Evolutionary conservation across 75 land plant species (phyloP).

Genomic region (Pinus taeda): DNA sequence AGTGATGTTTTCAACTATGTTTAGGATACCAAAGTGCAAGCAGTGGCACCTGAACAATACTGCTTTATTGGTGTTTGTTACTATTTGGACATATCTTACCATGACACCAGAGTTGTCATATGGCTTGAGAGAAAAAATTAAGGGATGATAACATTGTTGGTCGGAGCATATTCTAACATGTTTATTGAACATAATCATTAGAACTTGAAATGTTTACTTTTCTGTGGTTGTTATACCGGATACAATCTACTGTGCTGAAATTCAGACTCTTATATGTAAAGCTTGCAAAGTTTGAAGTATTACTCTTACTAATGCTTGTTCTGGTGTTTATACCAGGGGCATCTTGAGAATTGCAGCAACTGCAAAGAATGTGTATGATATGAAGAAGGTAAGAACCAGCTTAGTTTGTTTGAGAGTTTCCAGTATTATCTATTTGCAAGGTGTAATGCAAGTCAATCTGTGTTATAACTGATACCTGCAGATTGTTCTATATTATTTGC

Average conservation of each 20-base stretch:
- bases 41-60: too few relatives aligned
- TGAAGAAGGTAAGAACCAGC: neutral
- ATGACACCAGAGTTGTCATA: too few relatives aligned
- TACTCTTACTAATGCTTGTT: neutral
- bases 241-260: too few relatives aligned
- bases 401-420: neutral
- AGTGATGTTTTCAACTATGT: too few relatives aligned
- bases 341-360: neutral
- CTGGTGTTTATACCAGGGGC: slow-evolving; percentile 7
- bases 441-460: neutral
- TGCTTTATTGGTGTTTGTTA: too few relatives aligned
- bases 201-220: too few relatives aligned
- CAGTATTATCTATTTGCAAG: neutral
- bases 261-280: neutral
- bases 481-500: neutral
- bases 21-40: too few relatives aligned
- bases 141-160: too few relatives aligned
- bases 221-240: neutral
- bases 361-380: slow-evolving; percentile 9
- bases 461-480: neutral
- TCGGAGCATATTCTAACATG: too few relatives aligned
- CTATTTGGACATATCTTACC: too few relatives aligned
- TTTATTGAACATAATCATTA: too few relatives aligned
- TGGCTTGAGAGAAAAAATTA: too few relatives aligned
- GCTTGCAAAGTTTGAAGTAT: neutral